Conservation (phyloP, 1,139 yeast species). For the Spencermartinsiella ligniputridi region DNA sequence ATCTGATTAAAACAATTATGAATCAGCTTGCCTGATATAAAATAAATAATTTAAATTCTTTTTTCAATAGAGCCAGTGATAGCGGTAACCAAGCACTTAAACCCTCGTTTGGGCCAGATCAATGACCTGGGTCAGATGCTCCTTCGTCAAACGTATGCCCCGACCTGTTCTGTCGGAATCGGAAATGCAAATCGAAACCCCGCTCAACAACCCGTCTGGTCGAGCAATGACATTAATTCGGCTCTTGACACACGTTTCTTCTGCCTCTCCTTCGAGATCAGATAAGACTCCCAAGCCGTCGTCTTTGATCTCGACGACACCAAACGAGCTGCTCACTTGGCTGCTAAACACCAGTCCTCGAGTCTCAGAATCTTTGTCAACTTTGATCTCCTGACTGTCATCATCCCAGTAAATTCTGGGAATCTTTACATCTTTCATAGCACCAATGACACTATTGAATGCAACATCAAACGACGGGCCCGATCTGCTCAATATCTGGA, state of each 20-base stretch:
- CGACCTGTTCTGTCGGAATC: background rate
- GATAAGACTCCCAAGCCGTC: slow-evolving; percentile 46
- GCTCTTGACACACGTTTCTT: slow-evolving; percentile 50
- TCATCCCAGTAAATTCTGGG: slow-evolving; percentile 55
- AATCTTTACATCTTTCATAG: slow-evolving; percentile 54
- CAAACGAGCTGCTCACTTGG: slow-evolving; percentile 59
- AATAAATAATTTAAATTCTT: too few relatives aligned
- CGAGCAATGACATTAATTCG: slow-evolving; percentile 40
- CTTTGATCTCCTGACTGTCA: slow-evolving; percentile 38
- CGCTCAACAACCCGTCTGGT: slow-evolving; percentile 20
- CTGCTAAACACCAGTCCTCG: slow-evolving; percentile 28
- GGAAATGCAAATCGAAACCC: slow-evolving; percentile 17
- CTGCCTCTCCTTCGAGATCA: slow-evolving; percentile 78
- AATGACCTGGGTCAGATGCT: slow-evolving; percentile 2
- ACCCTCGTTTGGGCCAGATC: background rate
- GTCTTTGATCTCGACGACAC: slow-evolving; percentile 45
- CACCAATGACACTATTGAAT: slow-evolving; percentile 63
- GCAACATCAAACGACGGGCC: slow-evolving; percentile 81
- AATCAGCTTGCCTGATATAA: too few relatives aligned
- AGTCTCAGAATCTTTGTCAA: slow-evolving; percentile 31
- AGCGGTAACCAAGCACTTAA: too few relatives aligned
- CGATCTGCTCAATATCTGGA: slow-evolving; percentile 73
- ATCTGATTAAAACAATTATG: too few relatives aligned
- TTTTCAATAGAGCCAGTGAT: too few relatives aligned
- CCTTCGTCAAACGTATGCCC: background rate